phyloP scores from a whole-genome alignment of 768 basidiomycete species.

The Mycena filopes region DNA sequence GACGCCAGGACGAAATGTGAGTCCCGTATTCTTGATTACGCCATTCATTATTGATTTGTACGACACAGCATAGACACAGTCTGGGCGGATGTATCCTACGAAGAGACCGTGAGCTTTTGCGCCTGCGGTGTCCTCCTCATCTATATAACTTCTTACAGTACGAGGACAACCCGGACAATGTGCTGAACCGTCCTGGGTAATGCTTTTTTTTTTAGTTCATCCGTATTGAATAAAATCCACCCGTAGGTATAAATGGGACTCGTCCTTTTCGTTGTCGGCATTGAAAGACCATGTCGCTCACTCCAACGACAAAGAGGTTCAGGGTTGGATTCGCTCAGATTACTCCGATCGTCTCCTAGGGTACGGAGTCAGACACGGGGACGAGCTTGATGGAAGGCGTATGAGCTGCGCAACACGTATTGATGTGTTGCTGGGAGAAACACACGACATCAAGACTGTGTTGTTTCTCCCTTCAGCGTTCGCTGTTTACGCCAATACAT shows the following conservation, averaged over 20 bases:
- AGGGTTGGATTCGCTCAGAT: no score
- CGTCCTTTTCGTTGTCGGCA: neutral
- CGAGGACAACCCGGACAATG: neutral
- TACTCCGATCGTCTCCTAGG: neutral
- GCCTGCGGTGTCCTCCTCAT: no score
- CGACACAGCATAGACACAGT: neutral
- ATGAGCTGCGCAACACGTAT: no score
- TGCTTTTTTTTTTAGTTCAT: neutral
- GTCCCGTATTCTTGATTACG: neutral
- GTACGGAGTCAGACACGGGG: no score
- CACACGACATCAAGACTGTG: neutral
- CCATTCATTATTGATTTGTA: no score
- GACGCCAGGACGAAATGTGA: neutral
- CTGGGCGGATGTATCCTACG: neutral
- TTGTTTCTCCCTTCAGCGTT: slow-evolving; percentile 8
- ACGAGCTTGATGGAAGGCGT: no score
- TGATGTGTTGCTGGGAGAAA: no score
- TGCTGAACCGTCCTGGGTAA: neutral
- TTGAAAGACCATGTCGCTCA: neutral
- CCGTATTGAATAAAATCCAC: no score
- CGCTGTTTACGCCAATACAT: neutral
- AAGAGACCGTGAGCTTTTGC: neutral
- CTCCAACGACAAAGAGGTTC: neutral
- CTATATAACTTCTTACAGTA: neutral
- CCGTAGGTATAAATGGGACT: neutral